Evolutionary conservation across 768 basidiomycete genomes (phyloP), one percentile per base, ranked within the genome.

Genomic region (Boletus pseudopeckii): DNA sequence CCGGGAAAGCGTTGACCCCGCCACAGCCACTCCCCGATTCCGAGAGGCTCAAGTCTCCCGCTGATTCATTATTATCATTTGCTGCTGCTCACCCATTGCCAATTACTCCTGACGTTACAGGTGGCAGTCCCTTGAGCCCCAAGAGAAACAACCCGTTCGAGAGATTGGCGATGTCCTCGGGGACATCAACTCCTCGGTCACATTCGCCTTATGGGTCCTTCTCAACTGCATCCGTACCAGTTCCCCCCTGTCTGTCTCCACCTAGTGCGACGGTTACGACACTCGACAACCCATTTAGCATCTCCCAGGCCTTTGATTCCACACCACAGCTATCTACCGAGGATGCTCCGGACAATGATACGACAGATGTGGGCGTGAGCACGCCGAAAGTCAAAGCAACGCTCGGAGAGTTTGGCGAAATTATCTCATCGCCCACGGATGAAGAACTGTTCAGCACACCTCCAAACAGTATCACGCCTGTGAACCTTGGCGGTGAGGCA

Each of bases 81-180:
- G 88, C 92, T 42, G 83, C 85, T 17, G 74, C 80, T n/a, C 82
- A 89, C 13, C 83, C 88, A 2, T 75, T 92, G 24, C 91, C 92
- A 7, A 64, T 73, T 20, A 84, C 89, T 0, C 91, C 92, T 37
- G 83, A 86, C 40, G 60, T 78, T 7, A 75, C 77, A 1, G 81
- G 77, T 39, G 52, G 58, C 45, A 45, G 42, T 32, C 80, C 84
- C 7, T 62, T 73, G 36, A 78, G 83, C 22, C 71, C 74, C 6
- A 90, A 90, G 75, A 93, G 90, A 63, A 96, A 88, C 64, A 98
- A 98, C 68, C 95, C 94, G 4, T 98, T 98, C 64, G 93, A 91
- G 54, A 76, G 86, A 43, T 69, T 94, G 30, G 75, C 76, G 2
- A 76, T 78, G 74, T 68, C 77, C 36, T 71, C 74, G 24, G 77